Evolutionary conservation across 352 stramenopile genomes (phyloP).

Genomic region (Pythium insidiosum): DNA sequence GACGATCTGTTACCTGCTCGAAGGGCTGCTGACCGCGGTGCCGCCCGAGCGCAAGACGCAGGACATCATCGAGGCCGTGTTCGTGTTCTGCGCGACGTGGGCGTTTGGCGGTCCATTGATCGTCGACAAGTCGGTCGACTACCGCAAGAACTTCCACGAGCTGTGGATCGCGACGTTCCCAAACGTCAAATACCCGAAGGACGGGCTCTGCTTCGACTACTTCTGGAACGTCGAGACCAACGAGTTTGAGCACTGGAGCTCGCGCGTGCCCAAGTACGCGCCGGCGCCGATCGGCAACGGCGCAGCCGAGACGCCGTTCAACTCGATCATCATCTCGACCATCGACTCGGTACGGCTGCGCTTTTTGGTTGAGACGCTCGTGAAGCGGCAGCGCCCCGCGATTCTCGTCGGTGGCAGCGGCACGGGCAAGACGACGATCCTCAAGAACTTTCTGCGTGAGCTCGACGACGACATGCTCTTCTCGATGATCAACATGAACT

Average conservation of each 20-base stretch:
- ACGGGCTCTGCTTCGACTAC: conserved; percentile 96
- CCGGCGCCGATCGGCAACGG: conserved; percentile 90
- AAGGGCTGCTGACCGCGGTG: conserved; percentile 86
- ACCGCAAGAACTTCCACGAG: conserved; percentile 87
- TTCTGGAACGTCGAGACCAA: conserved; percentile 93
- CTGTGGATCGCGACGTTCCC: conserved; percentile 76
- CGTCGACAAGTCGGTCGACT: conserved; percentile 88
- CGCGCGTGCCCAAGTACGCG: conserved; percentile 88
- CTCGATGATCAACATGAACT: conserved; percentile 97
- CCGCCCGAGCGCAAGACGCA: conserved; percentile 87
- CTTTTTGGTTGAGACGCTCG: conserved; percentile 92
- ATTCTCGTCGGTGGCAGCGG: conserved; percentile 95
- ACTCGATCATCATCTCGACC: conserved; percentile 94
- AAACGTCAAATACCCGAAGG: conserved; percentile 92
- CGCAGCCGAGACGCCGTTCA: conserved; percentile 93
- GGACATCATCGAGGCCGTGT: conserved; percentile 93
- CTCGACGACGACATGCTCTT: conserved; percentile 92
- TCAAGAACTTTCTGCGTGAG: conserved; percentile 93
- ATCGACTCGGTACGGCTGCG: conserved; percentile 94
- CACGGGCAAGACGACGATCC: conserved; percentile 96
- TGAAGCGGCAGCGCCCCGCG: conserved; percentile 89
- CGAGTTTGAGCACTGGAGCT: conserved; percentile 91
- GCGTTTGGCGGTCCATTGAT: conserved; percentile 95
- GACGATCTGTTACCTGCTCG: conserved; percentile 94
- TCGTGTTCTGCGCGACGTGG: conserved; percentile 95